Evolutionary conservation across 208 protist genomes (phyloP), one percentile per base, ranked within the genome.

Genomic region (Tritrichomonas foetus): DNA sequence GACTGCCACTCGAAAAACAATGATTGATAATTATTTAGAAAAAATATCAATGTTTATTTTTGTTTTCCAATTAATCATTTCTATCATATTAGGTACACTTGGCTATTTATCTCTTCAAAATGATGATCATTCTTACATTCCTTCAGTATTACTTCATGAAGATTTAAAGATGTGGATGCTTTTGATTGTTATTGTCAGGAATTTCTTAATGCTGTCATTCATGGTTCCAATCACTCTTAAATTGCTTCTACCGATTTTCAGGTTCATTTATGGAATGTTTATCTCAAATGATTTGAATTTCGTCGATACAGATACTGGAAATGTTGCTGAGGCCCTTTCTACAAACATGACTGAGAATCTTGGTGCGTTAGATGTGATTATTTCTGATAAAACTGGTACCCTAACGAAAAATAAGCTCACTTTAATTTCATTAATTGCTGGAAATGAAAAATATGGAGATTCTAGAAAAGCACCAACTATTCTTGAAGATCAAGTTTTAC

Each of bases 341-440:
- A 92, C 94, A 5, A 69, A 89, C 30, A 93, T 94, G 16, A 94
- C 82, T 33, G 94, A 94, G 39, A 93, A 94, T 47, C 93, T 96
- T 14, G 96, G 96, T 5, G 94, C 95, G 11, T 95, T 97, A 25
- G 93, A 96, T 57, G 95, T 95, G 66, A 93, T 97, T 53, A 96
- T 97, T 92, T 95, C 95, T 14, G 96, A 97, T 93, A 97, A 97
- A 94, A 97, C 96, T n/a, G 96, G 96, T 1, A 97, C 96, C 25
- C 94, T 97, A 47, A 97, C 96, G 0, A 94, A 94, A 41, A 97
- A 97, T 82, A 75, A 92, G 8, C 96, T 97, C 95, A 47, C 33
- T 3, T 39, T 25, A 0, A 39, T 89, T 1, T 89, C 78, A 1
- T 22, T 89, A 13, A n/a, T 53, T 20, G 20, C 33, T 30, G 78